Evolutionary conservation across 148 eudicot genomes (phyloP), one percentile per base, ranked within the genome.

Genomic region (Arbutus unedo): DNA sequence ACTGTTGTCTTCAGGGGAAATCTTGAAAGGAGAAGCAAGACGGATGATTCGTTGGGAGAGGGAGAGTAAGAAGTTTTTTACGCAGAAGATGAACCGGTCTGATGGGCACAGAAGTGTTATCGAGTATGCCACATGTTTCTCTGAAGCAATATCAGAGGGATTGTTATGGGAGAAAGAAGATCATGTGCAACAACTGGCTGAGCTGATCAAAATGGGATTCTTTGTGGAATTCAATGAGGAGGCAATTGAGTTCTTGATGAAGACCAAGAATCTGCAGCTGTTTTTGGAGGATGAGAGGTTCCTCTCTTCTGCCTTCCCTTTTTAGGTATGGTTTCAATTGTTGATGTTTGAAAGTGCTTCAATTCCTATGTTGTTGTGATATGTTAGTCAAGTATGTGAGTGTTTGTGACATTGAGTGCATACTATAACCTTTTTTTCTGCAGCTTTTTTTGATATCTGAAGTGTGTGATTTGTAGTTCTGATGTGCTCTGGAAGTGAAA

Each of bases 11-110:
- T 90, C 93, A 2, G 91, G 92, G 7, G 82, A 89, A 16, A 62
- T 41, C 14, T 43, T 93, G 48, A 83, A 85, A 72, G 88, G 79
- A 48, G 77, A 83, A 49, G 81, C 84, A 13, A 83, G 84, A 25
- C 81, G 83, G 66, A 81, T 89, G 89, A 87, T 93, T 13, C 82
- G 89, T 11, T 92, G 97, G 97, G 92, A 89, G 73, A 83, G 82
- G 49, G 85, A 87, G 38, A 81, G 51, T 16, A 84, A 80, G 6
- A 77, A 84, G 82, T 49, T 92, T 14, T 84, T 78, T 70, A 60
- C 87, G 38, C 90, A 85, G 68, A 92, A 86, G 87, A 50, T 90
- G 19, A 87, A 90, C 74, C 83, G 75, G 56, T 79, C 81, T 9
- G 78, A 75, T 18, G 89, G 87, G 56, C 53, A 51, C 4, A 89